These are phyloP conservation scores for Zygoascus meyerae DNA, from an alignment of 1,139 yeast genomes.

Conservation along the genomic window DNA sequence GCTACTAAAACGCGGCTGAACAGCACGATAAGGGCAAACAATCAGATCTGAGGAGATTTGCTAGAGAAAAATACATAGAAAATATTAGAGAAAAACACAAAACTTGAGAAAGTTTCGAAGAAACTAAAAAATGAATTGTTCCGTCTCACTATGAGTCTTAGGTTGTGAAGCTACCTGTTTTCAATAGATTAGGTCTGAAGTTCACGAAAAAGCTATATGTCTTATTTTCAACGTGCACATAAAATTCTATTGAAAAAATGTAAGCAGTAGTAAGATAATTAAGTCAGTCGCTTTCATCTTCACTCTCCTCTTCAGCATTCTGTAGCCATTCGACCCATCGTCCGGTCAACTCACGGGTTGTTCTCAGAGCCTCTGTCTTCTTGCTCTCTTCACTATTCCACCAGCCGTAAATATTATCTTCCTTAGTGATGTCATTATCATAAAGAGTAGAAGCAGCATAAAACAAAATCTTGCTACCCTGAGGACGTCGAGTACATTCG, in stretches of 20 bases:
- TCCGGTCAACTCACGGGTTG: slow-evolving; percentile 52
- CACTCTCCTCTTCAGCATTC: slow-evolving; percentile 79
- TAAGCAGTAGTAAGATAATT: neutral
- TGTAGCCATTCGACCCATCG: slow-evolving; percentile 84
- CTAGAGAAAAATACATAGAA: no score
- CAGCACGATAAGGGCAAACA: no score
- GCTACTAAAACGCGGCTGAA: no score
- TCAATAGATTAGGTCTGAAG: no score
- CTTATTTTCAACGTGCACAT: no score
- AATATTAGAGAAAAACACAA: no score
- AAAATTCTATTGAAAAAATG: neutral
- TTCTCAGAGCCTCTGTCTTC: slow-evolving; percentile 40
- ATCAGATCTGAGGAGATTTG: no score
- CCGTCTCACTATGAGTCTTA: no score
- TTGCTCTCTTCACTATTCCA: slow-evolving; percentile 51
- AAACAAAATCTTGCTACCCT: slow-evolving; percentile 50
- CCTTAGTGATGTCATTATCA: slow-evolving; percentile 75
- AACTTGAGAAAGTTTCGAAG: no score
- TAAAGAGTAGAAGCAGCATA: slow-evolving; percentile 65
- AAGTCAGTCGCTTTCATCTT: slow-evolving; percentile 37
- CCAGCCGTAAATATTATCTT: slow-evolving; percentile 75
- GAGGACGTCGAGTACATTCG: slow-evolving; percentile 37
- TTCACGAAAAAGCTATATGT: no score
- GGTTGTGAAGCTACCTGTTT: no score
- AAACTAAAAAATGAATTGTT: no score